A percentile compares a stretch with the other conserved stretches of the same genome.
Conservation (phyloP, 2,329 filamentous ascomycete genomes). For the Fusarium sp. region DNA sequence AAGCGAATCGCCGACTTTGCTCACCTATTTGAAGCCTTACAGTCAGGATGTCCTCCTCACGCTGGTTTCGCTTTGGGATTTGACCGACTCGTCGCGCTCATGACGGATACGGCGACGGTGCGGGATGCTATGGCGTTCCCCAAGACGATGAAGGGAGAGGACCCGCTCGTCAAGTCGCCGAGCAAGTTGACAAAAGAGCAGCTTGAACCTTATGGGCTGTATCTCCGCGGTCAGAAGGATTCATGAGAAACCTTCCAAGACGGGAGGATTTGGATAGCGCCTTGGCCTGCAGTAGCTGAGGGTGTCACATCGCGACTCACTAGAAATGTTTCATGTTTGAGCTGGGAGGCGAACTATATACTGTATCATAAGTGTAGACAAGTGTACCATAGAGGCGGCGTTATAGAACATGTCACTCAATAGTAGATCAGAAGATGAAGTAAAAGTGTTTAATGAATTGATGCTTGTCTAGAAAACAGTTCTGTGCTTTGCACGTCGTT, state of each 20-base stretch:
- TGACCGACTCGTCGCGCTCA: slow-evolving; percentile 84
- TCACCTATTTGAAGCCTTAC: slow-evolving; percentile 85
- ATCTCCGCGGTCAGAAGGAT: slow-evolving; percentile 29
- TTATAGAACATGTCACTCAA: not conserved
- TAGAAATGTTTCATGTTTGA: not conserved
- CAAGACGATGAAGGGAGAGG: slow-evolving; percentile 91
- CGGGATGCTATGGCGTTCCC: slow-evolving; percentile 97
- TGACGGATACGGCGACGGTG: slow-evolving; percentile 82
- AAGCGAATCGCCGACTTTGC: slow-evolving; percentile 82
- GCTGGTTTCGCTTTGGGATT: slow-evolving; percentile 94
- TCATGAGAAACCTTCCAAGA: not conserved
- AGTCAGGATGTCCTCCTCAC: slow-evolving; percentile 91
- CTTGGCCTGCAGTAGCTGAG: not conserved
- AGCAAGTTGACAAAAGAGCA: slow-evolving; percentile 72
- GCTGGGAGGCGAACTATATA: not conserved
- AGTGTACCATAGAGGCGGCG: not conserved
- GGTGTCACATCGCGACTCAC: slow-evolving; percentile 14
- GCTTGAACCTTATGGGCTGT: slow-evolving; percentile 61
- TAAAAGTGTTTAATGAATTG: not conserved
- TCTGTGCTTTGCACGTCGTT: slow-evolving; percentile 5
- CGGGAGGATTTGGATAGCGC: not conserved
- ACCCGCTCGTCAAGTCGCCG: slow-evolving; percentile 84
- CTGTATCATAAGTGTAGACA: slow-evolving; percentile 31
- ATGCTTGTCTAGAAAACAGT: slow-evolving; percentile 4
- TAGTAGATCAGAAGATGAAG: not conserved